These are phyloP conservation scores for Trematosphaeria pertusa DNA, from an alignment of 2,329 filamentous ascomycete genomes.

Conservation along the genomic window DNA sequence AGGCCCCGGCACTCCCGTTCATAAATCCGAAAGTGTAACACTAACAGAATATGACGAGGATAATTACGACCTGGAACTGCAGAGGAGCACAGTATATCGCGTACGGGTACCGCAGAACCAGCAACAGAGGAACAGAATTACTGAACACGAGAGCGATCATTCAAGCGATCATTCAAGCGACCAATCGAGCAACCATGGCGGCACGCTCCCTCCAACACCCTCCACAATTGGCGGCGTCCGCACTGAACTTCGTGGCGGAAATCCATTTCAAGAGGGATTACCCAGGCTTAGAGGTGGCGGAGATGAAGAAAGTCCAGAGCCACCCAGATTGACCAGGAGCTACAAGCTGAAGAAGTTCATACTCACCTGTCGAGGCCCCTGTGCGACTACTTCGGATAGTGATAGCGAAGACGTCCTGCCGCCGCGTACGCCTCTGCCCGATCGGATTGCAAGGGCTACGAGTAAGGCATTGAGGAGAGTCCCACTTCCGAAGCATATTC, in stretches of 20 bases:
- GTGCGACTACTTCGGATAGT: not conserved
- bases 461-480: not conserved
- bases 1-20: too few species aligned
- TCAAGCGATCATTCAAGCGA: not conserved
- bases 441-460: not conserved
- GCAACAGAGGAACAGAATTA: too few species aligned
- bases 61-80: too few species aligned
- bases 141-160: too few species aligned
- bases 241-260: slow-evolving; percentile 13
- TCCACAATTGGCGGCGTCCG: slow-evolving; percentile 2
- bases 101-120: too few species aligned
- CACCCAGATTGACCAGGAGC: not conserved
- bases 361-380: slow-evolving; percentile 1
- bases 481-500: not conserved
- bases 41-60: too few species aligned
- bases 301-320: not conserved
- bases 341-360: slow-evolving; percentile 5
- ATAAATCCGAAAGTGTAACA: too few species aligned
- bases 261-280: not conserved
- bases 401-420: not conserved
- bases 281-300: slow-evolving; percentile 20
- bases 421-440: too few species aligned
- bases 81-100: too few species aligned
- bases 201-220: not conserved
- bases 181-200: not conserved